phyloP scores from a whole-genome alignment of 2,329 filamentous ascomycete species.

The Geosmithia morbida region DNA sequence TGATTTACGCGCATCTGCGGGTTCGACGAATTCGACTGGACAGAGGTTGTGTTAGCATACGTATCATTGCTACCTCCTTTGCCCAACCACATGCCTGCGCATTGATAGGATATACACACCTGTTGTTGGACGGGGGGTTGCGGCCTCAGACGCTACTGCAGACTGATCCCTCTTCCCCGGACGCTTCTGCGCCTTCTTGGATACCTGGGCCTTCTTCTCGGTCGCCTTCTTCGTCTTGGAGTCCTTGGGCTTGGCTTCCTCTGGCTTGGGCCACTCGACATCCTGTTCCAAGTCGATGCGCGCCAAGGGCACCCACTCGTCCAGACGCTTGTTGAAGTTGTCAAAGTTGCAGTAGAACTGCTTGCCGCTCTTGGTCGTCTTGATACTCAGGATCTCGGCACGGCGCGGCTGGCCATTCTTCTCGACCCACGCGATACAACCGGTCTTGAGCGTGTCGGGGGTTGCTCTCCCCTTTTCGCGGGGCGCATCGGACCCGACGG shows the following conservation, averaged over 20 bases:
- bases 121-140: slow-evolving; percentile 38
- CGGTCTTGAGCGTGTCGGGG: slow-evolving; percentile 56
- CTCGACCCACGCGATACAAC: slow-evolving; percentile 46
- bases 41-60: not conserved
- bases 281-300: slow-evolving; percentile 80
- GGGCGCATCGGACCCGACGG: slow-evolving; percentile 41
- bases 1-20: slow-evolving; percentile 28
- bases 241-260: slow-evolving; percentile 69
- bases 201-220: slow-evolving; percentile 34
- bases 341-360: slow-evolving; percentile 96
- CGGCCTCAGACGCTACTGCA: slow-evolving; percentile 33
- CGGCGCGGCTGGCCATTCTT: slow-evolving; percentile 75
- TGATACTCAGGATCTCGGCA: slow-evolving; percentile 92
- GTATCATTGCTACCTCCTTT: not conserved
- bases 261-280: slow-evolving; percentile 91
- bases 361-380: slow-evolving; percentile 73
- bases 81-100: not conserved
- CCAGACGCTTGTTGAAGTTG: slow-evolving; percentile 80
- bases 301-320: slow-evolving; percentile 76
- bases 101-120: slow-evolving; percentile 9
- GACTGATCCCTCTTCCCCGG: slow-evolving; percentile 38
- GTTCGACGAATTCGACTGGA: slow-evolving; percentile 30
- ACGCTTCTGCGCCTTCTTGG: slow-evolving; percentile 45
- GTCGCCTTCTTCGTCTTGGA: slow-evolving; percentile 57
- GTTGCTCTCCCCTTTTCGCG: slow-evolving; percentile 70